Base-by-base conservation (phyloP, 1,284 basidiomycete genomes). In the Ceratobasidium sp. region DNA sequence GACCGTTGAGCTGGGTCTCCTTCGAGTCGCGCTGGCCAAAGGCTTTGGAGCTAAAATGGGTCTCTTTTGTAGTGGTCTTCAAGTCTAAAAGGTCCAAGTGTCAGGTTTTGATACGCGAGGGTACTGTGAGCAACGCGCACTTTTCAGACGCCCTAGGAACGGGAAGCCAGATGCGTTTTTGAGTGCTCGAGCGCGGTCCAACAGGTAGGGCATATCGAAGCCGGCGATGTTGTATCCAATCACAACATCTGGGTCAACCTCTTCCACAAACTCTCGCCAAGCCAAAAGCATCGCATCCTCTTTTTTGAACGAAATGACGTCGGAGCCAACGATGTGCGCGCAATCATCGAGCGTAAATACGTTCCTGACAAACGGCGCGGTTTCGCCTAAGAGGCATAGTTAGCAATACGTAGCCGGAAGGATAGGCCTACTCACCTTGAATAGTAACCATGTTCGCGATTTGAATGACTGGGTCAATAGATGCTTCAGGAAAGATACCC, bases 391-490 rank as follows among this genome's bases (percentile, higher is more conserved):
- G 63, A 21, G 21, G 56, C 54, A 70, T 48, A 59, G 44, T 9
- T 6, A 9, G 75, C 81, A 40, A 51, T 44, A 18, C 1, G 16
- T 12, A 33, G 48, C 30, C 12, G 23, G 44, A 60, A n/a, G 5
- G 21, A 11, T 40, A 25, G 7, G 38, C 11, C 21, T 23, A 25
- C 56, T 44, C 72, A 93, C 95, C 95, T 86, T 98, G 96, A 1
- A 91, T 85, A 36, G 95, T 97, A 0, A 98, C 95, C 95, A 98
- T 97, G 79, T 94, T 96, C 0, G 95, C 95, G 73, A 98, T 97
- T 78, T 98, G 95, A 77, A 98, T 98, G 73, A 98, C 94, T 2
- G 95, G 95, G 79, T 98, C 95, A 28, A 86, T 81, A 16, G 89
- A 83, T 1, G 95, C 85, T 78, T 98, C 96, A 0, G 95, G 95